Evolutionary conservation across 129 eudicot species (phyloP).

Genomic region (Pulicaria dysenterica): DNA sequence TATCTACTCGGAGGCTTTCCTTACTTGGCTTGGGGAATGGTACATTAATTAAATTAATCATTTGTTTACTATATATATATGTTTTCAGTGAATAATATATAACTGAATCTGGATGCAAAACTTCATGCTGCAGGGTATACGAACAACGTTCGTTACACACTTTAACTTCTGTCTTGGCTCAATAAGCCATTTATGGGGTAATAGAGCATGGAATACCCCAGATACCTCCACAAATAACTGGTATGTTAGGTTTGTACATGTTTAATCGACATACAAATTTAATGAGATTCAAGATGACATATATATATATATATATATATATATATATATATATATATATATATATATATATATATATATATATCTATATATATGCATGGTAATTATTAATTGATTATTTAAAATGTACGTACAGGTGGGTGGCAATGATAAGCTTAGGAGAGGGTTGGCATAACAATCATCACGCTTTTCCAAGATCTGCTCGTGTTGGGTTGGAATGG

Average conservation of each 20-base stretch:
- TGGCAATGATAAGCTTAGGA: slow-evolving; percentile 60
- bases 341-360: too few relatives aligned
- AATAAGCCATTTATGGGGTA: slow-evolving; percentile 27
- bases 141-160: slow-evolving; percentile 13
- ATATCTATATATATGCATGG: too few relatives aligned
- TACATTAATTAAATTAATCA: slow-evolving; percentile 7
- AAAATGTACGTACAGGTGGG: slow-evolving; percentile 49
- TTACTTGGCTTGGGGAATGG: slow-evolving; percentile 35
- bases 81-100: not conserved
- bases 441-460: slow-evolving; percentile 93
- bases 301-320: too few relatives aligned
- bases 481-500: slow-evolving; percentile 77
- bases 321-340: too few relatives aligned
- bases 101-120: too few relatives aligned
- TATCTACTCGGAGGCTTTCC: slow-evolving; percentile 30
- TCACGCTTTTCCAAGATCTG: slow-evolving; percentile 77
- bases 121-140: slow-evolving; percentile 3
- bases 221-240: slow-evolving; percentile 33
- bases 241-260: not conserved
- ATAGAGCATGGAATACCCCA: slow-evolving; percentile 24
- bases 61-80: not conserved
- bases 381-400: too few relatives aligned
- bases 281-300: not conserved
- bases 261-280: not conserved
- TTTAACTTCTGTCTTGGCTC: not conserved